Conservation (phyloP, 1,284 basidiomycete genomes). For the Tranzscheliella williamsii region DNA sequence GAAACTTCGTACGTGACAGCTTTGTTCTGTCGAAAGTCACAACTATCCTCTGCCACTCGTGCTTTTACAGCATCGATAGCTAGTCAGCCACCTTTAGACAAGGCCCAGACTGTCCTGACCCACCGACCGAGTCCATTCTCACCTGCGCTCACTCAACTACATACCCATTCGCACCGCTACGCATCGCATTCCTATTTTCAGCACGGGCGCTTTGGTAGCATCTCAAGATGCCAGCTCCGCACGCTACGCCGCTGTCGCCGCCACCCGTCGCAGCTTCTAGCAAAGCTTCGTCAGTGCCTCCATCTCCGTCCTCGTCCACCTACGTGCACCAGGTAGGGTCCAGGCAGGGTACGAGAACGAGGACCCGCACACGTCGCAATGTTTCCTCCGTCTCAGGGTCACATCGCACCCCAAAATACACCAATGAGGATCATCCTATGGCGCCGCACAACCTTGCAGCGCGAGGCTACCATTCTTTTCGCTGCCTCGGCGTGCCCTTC, state of each 20-base stretch:
- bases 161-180: no score
- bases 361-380: conserved; percentile 44
- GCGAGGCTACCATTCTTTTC: conserved; percentile 56
- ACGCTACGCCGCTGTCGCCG: conserved; percentile 16
- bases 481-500: conserved; percentile 56
- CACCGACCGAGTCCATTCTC: no score
- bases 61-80: no score
- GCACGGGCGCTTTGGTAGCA: no score
- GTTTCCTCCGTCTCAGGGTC: conserved; percentile 24
- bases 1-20: no score
- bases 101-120: no score
- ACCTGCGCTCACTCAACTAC: no score
- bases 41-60: no score
- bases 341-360: conserved; percentile 39
- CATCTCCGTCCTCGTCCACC: conserved; percentile 11
- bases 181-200: no score
- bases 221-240: conserved; percentile 29
- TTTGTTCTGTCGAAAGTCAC: no score
- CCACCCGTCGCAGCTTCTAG: conserved; percentile 14
- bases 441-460: conserved; percentile 50
- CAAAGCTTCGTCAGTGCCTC: conserved; percentile 19
- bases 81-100: no score
- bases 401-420: conserved; percentile 34
- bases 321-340: conserved; percentile 41
- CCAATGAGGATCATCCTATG: conserved; percentile 54